phyloP scores from a whole-genome alignment of 495 filamentous ascomycete species.

The Neurospora terricola region DNA sequence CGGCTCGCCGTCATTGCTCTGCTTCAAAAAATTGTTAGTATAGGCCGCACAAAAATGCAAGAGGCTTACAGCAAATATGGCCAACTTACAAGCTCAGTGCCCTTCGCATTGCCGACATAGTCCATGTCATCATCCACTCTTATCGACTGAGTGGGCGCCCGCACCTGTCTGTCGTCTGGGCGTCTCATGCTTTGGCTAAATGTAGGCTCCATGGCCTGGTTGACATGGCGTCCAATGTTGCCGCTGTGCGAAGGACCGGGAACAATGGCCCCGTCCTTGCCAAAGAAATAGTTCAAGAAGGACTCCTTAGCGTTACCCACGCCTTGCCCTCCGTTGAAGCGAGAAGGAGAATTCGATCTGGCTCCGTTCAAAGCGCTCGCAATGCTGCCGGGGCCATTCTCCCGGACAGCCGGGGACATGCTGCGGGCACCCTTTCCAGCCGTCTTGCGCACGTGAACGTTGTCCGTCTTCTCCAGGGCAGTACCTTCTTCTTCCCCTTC shows the following conservation, averaged over 20 bases:
- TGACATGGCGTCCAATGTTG: slow-evolving; percentile 52
- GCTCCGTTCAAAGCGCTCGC: slow-evolving; percentile 56
- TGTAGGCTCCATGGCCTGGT: slow-evolving; percentile 64
- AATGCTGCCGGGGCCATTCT: slow-evolving; percentile 49
- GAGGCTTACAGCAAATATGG: neutral
- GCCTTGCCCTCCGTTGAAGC: slow-evolving; percentile 38
- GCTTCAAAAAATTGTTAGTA: slow-evolving; percentile 18
- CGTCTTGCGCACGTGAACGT: slow-evolving; percentile 26
- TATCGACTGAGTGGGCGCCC: slow-evolving; percentile 22
- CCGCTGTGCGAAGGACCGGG: slow-evolving; percentile 28
- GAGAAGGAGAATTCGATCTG: slow-evolving; percentile 52
- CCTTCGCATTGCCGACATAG: slow-evolving; percentile 13
- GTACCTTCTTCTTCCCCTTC: slow-evolving; percentile 65
- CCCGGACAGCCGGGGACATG: slow-evolving; percentile 70
- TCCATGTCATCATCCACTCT: slow-evolving; percentile 30
- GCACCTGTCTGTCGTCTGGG: slow-evolving; percentile 50
- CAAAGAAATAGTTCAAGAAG: slow-evolving; percentile 97
- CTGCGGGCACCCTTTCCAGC: slow-evolving; percentile 55
- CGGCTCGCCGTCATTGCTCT: slow-evolving; percentile 53
- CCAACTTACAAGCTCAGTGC: slow-evolving; percentile 46
- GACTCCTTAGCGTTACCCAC: slow-evolving; percentile 58
- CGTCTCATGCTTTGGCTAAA: slow-evolving; percentile 77
- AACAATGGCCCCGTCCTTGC: slow-evolving; percentile 68
- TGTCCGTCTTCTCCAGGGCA: slow-evolving; percentile 47
- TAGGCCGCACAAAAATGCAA: neutral